These are phyloP conservation scores for Elasticomyces elasticus DNA, from an alignment of 495 filamentous ascomycete species.

Conservation along the genomic window DNA sequence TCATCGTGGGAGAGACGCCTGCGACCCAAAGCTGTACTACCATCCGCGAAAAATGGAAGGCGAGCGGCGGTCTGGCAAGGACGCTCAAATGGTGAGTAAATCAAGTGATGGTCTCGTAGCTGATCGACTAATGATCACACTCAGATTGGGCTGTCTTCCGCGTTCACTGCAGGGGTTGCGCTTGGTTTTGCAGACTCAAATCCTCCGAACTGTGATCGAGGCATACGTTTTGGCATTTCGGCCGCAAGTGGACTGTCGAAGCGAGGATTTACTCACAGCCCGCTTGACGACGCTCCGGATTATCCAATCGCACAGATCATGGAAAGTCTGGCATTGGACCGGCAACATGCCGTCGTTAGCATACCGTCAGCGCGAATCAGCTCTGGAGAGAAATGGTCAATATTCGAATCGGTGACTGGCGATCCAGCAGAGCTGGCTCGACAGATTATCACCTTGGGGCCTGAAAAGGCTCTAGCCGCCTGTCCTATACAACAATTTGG, in stretches of 20 bases:
- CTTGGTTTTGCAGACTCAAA: slow-evolving; percentile 15
- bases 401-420: slow-evolving; percentile 20
- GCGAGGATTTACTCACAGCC: slow-evolving; percentile 11
- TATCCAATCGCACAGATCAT: slow-evolving; percentile 16
- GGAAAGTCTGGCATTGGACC: slow-evolving; percentile 1
- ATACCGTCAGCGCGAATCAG: slow-evolving; percentile 20
- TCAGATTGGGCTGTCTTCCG: slow-evolving; percentile 16
- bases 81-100: slow-evolving; percentile 11
- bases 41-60: slow-evolving; percentile 14
- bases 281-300: slow-evolving; percentile 11
- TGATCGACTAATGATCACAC: background rate
- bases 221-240: slow-evolving; percentile 15
- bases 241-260: slow-evolving; percentile 6
- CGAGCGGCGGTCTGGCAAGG: background rate
- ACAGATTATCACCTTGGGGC: slow-evolving; percentile 17
- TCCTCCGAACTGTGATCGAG: slow-evolving; percentile 9
- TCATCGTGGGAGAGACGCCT: slow-evolving; percentile 20
- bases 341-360: slow-evolving; percentile 9
- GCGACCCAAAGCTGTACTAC: slow-evolving; percentile 20
- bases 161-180: slow-evolving; percentile 19
- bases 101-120: background rate
- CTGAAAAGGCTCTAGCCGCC: slow-evolving; percentile 9
- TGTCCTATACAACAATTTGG: slow-evolving; percentile 16
- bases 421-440: slow-evolving; percentile 22
- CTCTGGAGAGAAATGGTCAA: slow-evolving; percentile 20